Conservation (phyloP, 352 stramenopile genomes). For the Globisporangium splendens region DNA sequence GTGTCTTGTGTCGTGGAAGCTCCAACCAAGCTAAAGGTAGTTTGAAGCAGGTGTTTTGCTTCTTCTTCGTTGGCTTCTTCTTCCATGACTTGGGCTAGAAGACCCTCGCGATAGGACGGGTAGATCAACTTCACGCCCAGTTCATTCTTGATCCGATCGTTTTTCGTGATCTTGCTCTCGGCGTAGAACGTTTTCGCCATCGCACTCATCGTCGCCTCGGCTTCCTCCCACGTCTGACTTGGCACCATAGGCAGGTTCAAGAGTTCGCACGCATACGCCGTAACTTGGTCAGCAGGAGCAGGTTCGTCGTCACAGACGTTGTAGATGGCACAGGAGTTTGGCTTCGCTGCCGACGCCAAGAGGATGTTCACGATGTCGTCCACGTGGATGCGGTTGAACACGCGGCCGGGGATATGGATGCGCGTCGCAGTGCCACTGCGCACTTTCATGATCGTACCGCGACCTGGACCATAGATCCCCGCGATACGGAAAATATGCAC, state of each 20-base stretch:
- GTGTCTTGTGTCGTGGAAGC: not conserved
- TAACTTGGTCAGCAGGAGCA: constrained; percentile 74
- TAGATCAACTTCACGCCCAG: constrained; percentile 69
- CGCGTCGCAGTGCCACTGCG: constrained; percentile 55
- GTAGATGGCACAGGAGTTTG: constrained; percentile 71
- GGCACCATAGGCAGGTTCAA: constrained; percentile 44
- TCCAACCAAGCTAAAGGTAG: constrained; percentile 5
- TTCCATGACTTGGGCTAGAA: constrained; percentile 75
- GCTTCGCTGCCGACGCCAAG: constrained; percentile 55
- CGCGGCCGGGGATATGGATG: constrained; percentile 69
- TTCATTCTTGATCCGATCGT: constrained; percentile 70
- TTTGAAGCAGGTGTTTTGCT: not conserved
- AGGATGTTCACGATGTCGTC: constrained; percentile 87
- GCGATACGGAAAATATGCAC: constrained; percentile 88
- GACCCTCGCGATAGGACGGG: constrained; percentile 77
- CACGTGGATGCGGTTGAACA: constrained; percentile 90
- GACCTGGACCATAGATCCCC: constrained; percentile 88
- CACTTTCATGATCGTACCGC: constrained; percentile 80
- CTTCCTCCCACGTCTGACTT: constrained; percentile 70
- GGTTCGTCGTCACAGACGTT: constrained; percentile 90
- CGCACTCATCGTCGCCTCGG: constrained; percentile 67
- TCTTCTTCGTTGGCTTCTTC: constrained; percentile 36
- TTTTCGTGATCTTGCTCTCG: constrained; percentile 79
- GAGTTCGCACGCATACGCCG: constrained; percentile 72
- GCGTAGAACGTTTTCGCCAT: constrained; percentile 88